Conservation (phyloP, 1,139 yeast species). For the Candida gigantensis region DNA sequence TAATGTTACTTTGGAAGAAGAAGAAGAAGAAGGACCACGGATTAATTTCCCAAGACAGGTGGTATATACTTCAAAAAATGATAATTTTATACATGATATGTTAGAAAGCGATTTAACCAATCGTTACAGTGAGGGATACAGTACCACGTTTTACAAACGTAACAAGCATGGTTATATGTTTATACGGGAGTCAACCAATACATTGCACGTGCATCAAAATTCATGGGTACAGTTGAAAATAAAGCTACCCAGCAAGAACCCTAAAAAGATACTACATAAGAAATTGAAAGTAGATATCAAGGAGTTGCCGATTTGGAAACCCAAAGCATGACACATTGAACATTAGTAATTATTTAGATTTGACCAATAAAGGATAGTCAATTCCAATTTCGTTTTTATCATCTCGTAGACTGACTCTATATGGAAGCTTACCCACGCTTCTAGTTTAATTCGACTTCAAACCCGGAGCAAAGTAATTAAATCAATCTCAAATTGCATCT, state of each 20-base stretch:
- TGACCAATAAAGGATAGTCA: too few relatives aligned
- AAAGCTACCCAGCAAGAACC: slow-evolving; percentile 18
- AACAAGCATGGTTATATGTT: slow-evolving; percentile 41
- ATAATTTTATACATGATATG: slow-evolving; percentile 9
- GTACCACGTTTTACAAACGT: slow-evolving; percentile 37
- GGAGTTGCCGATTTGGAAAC: slow-evolving; percentile 32
- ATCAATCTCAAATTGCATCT: too few relatives aligned
- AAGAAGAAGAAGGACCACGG: background rate
- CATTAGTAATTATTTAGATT: background rate
- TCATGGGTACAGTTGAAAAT: slow-evolving; percentile 33
- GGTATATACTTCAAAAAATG: slow-evolving; percentile 4
- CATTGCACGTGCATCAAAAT: slow-evolving; percentile 23
- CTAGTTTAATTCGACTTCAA: too few relatives aligned
- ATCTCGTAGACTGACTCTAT: too few relatives aligned
- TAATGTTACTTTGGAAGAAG: too few relatives aligned
- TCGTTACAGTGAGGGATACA: slow-evolving; percentile 12
- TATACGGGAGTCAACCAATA: slow-evolving; percentile 30
- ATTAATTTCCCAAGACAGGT: slow-evolving; percentile 10
- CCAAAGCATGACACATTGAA: slow-evolving; percentile 14
- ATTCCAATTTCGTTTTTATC: too few relatives aligned
- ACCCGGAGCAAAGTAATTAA: too few relatives aligned
- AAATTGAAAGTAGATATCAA: slow-evolving; percentile 32
- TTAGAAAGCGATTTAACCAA: slow-evolving; percentile 4
- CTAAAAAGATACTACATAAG: slow-evolving; percentile 8
- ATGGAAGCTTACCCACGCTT: too few relatives aligned